Conservation (phyloP, 306 rosid species). For the Lathyrus tuberosus region DNA sequence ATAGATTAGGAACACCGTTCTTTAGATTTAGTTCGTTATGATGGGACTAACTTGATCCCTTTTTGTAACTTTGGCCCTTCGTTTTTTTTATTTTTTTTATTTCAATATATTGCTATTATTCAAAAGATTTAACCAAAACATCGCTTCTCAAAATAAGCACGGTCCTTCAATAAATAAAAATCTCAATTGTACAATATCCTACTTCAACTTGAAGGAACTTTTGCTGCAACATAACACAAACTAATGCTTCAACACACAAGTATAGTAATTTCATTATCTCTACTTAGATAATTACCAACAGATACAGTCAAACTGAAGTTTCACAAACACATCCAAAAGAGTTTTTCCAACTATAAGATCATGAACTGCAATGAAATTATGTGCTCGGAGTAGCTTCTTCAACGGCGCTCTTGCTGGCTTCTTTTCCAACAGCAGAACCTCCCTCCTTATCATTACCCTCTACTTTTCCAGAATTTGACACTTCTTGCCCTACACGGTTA, state of each 20-base stretch:
- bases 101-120: no score
- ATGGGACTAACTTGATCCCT: no score
- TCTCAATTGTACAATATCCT: conserved; percentile 43
- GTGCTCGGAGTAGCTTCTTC: conserved; percentile 63
- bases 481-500: conserved; percentile 55
- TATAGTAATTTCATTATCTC: conserved; percentile 33
- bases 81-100: no score
- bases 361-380: conserved; percentile 41
- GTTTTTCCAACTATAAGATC: not conserved
- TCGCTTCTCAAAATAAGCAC: not conserved
- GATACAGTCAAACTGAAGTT: conserved; percentile 33
- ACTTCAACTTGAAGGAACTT: conserved; percentile 18
- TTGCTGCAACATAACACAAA: not conserved
- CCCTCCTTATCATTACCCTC: conserved; percentile 33
- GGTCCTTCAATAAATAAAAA: conserved; percentile 21
- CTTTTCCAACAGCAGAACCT: conserved; percentile 2
- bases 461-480: conserved; percentile 54
- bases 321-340: conserved; percentile 35
- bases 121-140: no score
- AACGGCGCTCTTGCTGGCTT: conserved; percentile 23
- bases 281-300: conserved; percentile 34
- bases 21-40: no score
- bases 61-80: no score
- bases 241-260: not conserved
- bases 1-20: no score